Percentiles rank a stretch among this genome's conserved stretches.
These are phyloP conservation scores for Botryotinia globosa DNA, from an alignment of 2,329 filamentous ascomycete genomes.

Conservation along the genomic window DNA sequence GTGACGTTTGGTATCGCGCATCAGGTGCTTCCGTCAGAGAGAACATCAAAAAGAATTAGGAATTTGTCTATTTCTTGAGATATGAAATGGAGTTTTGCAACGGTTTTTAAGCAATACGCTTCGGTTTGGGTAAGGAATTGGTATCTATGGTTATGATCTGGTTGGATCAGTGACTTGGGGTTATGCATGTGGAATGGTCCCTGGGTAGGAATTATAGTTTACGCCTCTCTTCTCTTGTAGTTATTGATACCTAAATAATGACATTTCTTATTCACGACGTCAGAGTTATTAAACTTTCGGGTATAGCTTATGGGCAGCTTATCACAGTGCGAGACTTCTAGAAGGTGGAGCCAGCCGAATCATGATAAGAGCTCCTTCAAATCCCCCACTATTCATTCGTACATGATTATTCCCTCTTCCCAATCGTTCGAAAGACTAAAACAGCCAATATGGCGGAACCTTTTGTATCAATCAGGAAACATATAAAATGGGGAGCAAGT, in stretches of 20 bases:
- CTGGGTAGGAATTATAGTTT: background rate
- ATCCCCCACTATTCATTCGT: conserved; percentile 12
- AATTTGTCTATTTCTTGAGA: conserved; percentile 10
- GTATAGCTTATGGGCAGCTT: background rate
- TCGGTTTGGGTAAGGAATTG: background rate
- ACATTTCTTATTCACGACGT: conserved; percentile 46
- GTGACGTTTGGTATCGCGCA: conserved; percentile 78
- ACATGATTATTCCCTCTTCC: background rate
- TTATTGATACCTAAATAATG: conserved; percentile 20
- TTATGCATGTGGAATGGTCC: background rate
- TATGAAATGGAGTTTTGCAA: conserved; percentile 14
- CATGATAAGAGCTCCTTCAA: conserved; percentile 1
- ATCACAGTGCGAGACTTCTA: background rate
- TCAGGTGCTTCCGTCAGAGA: conserved; percentile 36
- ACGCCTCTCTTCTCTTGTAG: conserved; percentile 25
- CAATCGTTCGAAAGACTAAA: background rate
- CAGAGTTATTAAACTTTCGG: background rate
- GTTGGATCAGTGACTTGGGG: background rate
- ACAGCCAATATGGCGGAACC: conserved; percentile 19
- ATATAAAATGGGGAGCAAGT: conserved; percentile 35
- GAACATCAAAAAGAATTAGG: conserved; percentile 24
- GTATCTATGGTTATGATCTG: conserved; percentile 7
- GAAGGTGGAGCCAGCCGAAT: conserved; percentile 3
- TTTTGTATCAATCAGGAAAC: conserved; percentile 30
- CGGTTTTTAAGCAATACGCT: conserved; percentile 1